Evolutionary conservation across 176 grass and related monocot species (phyloP), one percentile per base, ranked within the genome.

Genomic region (Rhynchospora tenuis): DNA sequence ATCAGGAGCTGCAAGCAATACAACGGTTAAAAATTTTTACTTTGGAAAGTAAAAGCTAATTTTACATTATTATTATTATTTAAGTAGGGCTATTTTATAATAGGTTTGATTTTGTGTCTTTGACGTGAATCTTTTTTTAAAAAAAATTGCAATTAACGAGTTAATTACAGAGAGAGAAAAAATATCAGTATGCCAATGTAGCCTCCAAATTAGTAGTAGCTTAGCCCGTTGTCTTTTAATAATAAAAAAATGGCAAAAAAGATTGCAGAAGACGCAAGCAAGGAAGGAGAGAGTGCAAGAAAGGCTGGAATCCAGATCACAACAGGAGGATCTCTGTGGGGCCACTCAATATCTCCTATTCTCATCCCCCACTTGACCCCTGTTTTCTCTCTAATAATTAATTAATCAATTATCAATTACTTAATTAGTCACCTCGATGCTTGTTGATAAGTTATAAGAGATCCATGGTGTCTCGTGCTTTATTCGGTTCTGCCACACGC

Each of bases 311-410:
- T 82, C 38, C 42, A 82, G 59, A 65, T 82, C 59, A 82, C 27
- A 66, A 51, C 19, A 16, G 31, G 59, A 66, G 59, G 59, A 76
- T 64, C 59, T 9, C 9, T 62, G 79, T 46, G 79, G 59, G 59
- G 28, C 38, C 54, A 3, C 19, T 45, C 20, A 2, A 62, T 16
- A 63, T 64, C 58, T 64, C 61, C 59, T 82, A 60, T 65, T 47
- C 29, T 29, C 57, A 80, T 60, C 79, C 79, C 79, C 79, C 79
- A 82, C 79, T 82, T 82, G 79, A 82, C 59, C 57, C 60, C 28
- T 65, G 59, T 64, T 82, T 82, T 82, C 2, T 75, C 23, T 75
- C 13, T 54, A 75, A 75, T 75, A 27, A 52, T 65, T 82, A 59
- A 23, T 82, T 82, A 82, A 82, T 58, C 28, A 43, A 38, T 38